These are phyloP conservation scores for Yamadazyma dushanensis DNA, from an alignment of 1,139 yeast genomes.

Conservation along the genomic window DNA sequence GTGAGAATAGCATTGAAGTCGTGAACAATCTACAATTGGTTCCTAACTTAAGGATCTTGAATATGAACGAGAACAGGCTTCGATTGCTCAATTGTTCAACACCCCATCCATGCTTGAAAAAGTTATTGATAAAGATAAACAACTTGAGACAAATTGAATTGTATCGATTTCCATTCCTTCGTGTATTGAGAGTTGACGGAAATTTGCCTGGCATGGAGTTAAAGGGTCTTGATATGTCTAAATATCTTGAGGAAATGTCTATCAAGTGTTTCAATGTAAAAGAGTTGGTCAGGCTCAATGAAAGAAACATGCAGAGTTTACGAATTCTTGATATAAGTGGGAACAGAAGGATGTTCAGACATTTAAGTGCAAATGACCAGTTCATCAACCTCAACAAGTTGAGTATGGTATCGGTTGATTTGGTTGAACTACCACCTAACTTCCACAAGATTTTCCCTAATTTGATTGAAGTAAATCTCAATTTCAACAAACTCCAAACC, in stretches of 20 bases:
- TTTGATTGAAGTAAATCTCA: slow-evolving; percentile 48
- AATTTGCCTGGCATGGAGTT: slow-evolving; percentile 23
- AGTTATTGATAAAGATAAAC: slow-evolving; percentile 45
- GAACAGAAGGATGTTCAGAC: slow-evolving; percentile 18
- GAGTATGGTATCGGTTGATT: slow-evolving; percentile 46
- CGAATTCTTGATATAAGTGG: slow-evolving; percentile 42
- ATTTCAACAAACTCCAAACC: slow-evolving; percentile 44
- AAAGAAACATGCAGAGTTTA: slow-evolving; percentile 20
- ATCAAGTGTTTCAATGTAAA: slow-evolving; percentile 29
- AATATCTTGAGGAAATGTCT: slow-evolving; percentile 44
- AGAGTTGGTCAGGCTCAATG: slow-evolving; percentile 21
- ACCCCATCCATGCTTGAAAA: slow-evolving; percentile 37
- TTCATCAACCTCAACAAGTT: slow-evolving; percentile 42
- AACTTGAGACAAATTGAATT: slow-evolving; percentile 32
- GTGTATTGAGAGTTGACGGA: slow-evolving; percentile 50
- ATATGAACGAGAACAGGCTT: slow-evolving; percentile 45
- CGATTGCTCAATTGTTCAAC: slow-evolving; percentile 21
- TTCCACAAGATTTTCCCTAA: slow-evolving; percentile 46
- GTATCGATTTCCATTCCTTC: slow-evolving; percentile 33
- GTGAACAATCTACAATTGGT: slow-evolving; percentile 38
- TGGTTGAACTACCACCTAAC: slow-evolving; percentile 33
- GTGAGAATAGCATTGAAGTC: slow-evolving; percentile 38
- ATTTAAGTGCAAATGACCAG: slow-evolving; percentile 2
- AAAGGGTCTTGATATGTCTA: slow-evolving; percentile 25
- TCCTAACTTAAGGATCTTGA: slow-evolving; percentile 37